phyloP scores from a whole-genome alignment of 2,329 filamentous ascomycete genomes.

The Truncatella angustata region DNA sequence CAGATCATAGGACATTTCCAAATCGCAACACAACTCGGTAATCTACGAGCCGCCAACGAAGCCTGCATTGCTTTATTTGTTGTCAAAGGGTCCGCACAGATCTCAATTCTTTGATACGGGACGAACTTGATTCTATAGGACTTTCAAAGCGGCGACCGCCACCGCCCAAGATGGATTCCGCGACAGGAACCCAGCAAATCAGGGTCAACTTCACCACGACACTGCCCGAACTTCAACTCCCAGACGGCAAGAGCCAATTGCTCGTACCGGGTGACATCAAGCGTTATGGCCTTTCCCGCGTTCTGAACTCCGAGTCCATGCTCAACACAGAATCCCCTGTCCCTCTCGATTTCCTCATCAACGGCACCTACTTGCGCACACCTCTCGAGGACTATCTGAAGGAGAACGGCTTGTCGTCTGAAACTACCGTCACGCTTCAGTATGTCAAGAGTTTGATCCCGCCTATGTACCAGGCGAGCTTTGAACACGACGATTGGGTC shows the following conservation, averaged over 20 bases:
- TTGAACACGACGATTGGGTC: conserved; percentile 98
- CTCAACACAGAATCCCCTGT: conserved; percentile 64
- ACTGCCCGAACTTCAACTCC: conserved; percentile 60
- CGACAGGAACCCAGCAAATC: conserved; percentile 45
- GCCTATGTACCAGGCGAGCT: conserved; percentile 84
- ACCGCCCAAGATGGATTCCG: conserved; percentile 20
- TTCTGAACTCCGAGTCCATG: conserved; percentile 71
- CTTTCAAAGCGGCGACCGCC: not conserved
- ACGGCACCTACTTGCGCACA: conserved; percentile 86
- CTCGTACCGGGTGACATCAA: conserved; percentile 53
- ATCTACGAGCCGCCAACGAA: no score
- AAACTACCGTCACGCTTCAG: conserved; percentile 83
- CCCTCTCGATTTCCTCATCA: conserved; percentile 92
- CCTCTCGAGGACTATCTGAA: conserved; percentile 89
- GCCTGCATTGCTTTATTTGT: no score
- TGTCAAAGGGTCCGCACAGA: no score
- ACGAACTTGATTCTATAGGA: no score
- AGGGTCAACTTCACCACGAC: conserved; percentile 68
- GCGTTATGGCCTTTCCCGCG: conserved; percentile 67
- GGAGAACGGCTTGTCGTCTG: conserved; percentile 81
- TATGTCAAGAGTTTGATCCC: conserved; percentile 92
- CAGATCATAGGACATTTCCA: not conserved
- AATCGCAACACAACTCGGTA: not conserved
- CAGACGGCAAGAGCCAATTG: conserved; percentile 48
- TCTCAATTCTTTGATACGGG: no score